These are phyloP conservation scores for Pisolithus microcarpus DNA, from an alignment of 768 basidiomycete species.

Conservation along the genomic window DNA sequence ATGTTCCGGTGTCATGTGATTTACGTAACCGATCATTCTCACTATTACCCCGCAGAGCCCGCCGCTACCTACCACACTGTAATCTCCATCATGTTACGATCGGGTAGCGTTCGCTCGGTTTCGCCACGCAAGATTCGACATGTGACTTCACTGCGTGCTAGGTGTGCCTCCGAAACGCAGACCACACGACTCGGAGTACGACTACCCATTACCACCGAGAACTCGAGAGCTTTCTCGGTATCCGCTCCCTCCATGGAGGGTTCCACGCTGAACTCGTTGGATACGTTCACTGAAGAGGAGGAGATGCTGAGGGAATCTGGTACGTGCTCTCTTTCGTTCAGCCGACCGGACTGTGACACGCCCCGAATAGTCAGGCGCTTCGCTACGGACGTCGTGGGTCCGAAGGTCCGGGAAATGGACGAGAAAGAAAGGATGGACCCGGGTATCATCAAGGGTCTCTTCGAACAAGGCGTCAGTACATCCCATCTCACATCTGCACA, in stretches of 20 bases:
- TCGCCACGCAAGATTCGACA: constrained; percentile 4
- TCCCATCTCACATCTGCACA: not conserved
- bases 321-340: constrained; percentile 28
- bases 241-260: constrained; percentile 25
- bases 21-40: too few relatives aligned
- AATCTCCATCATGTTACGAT: constrained; percentile 21
- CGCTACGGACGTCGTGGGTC: constrained; percentile 80
- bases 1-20: too few relatives aligned
- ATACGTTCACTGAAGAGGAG: constrained; percentile 90
- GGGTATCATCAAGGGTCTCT: constrained; percentile 75
- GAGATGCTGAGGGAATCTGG: constrained; percentile 88
- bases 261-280: constrained; percentile 50
- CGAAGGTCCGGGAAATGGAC: constrained; percentile 95
- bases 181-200: not conserved
- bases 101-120: constrained; percentile 9
- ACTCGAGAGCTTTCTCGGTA: constrained; percentile 17
- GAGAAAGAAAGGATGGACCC: constrained; percentile 95
- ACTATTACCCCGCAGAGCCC: not conserved
- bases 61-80: not conserved
- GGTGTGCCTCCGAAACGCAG: constrained; percentile 9
- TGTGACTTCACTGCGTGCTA: constrained; percentile 1
- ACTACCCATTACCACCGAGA: not conserved
- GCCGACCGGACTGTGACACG: constrained; percentile 1
- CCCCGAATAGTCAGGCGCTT: constrained; percentile 66
- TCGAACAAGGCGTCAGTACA: constrained; percentile 83